Evolutionary conservation across 2,329 filamentous ascomycete species (phyloP).

Genomic region (Aspergillus pseudoterreus): DNA sequence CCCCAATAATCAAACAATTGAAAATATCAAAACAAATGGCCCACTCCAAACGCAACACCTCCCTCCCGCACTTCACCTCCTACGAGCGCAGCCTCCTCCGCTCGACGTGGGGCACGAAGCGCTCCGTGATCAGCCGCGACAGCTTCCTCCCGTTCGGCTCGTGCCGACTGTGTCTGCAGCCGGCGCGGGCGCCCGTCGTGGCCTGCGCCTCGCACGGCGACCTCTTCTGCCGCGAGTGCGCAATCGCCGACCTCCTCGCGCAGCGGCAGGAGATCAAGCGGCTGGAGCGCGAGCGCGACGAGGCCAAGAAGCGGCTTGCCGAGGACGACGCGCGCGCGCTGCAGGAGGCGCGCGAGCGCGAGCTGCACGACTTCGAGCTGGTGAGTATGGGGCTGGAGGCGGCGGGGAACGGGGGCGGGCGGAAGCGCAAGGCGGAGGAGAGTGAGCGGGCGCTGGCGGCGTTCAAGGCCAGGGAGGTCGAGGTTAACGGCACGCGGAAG

Average conservation of each 20-base stretch:
- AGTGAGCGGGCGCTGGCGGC: constrained; percentile 23
- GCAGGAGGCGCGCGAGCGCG: constrained; percentile 65
- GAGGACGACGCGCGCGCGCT: constrained; percentile 60
- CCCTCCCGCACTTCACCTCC: constrained; percentile 87
- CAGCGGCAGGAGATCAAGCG: constrained; percentile 91
- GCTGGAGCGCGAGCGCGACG: constrained; percentile 62
- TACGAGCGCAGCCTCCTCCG: constrained; percentile 83
- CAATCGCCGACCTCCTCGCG: constrained; percentile 81
- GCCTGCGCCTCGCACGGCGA: constrained; percentile 75
- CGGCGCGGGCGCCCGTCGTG: constrained; percentile 79
- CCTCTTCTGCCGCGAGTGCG: constrained; percentile 93
- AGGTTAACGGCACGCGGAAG: constrained; percentile 54
- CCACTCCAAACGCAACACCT: constrained; percentile 77
- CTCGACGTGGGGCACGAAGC: constrained; percentile 73
- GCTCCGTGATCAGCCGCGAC: constrained; percentile 81
- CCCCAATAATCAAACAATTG: neutral
- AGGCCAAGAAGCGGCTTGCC: constrained; percentile 58
- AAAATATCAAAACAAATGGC: constrained; percentile 31
- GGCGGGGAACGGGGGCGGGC: constrained; percentile 12
- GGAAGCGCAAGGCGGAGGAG: constrained; percentile 28
- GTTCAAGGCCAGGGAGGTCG: constrained; percentile 39
- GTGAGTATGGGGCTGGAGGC: constrained; percentile 66
- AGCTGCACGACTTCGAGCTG: constrained; percentile 77
- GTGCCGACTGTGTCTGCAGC: constrained; percentile 81
- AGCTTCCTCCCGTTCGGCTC: constrained; percentile 89